Evolutionary conservation across 805 yeast species (phyloP), one percentile per base, ranked within the genome.

Genomic region (Kodamaea nitidulidarum): DNA sequence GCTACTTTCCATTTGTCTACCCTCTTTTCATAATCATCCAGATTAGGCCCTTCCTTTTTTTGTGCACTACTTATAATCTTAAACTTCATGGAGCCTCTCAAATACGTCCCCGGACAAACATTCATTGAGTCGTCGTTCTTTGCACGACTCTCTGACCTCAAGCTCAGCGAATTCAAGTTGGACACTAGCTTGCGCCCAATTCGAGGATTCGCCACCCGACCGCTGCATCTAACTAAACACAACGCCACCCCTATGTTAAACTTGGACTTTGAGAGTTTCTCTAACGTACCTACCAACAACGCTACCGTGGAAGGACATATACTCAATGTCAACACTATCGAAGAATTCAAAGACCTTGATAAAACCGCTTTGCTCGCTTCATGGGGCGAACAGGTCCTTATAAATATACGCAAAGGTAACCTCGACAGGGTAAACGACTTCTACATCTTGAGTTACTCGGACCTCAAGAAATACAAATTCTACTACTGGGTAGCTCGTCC

Each of bases 401-500:
- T 21, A 8, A 32, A 32, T 18, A 22, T 32, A n/a, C 20, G 24
- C 15, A 14, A 28, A 10, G 33, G 18, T 21, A 15, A 24, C 4
- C 11, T 38, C 11, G 49, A 85, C 1, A 27, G 21, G 9, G 6
- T 34, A 10, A 48, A 50, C 35, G 50, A 45, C 22, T 61, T 68
- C 41, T 52, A 51, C 32, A 42, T 67, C 9, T 63, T 90, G 20
- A 71, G 88, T 30, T 93, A 81, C 62, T 84, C 95, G 1, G 98
- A 93, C 59, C 71, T 93, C 55, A 93, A 93, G 58, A 87, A 84
- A 61, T 90, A 84, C 65, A 80, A 75, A 52, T 91, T 84, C 55
- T 84, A 76, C 53, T 90, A 93, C 61, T 95, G 99, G 98, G 74
- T 86, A 47, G 83, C 87, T 11, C 79, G 78, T 46, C 97, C 98